A percentile compares a stretch with the other conserved stretches of the same genome.
Evolutionary conservation across 2,329 filamentous ascomycete genomes (phyloP).

Genomic region (Pseudopithomyces chartarum): DNA sequence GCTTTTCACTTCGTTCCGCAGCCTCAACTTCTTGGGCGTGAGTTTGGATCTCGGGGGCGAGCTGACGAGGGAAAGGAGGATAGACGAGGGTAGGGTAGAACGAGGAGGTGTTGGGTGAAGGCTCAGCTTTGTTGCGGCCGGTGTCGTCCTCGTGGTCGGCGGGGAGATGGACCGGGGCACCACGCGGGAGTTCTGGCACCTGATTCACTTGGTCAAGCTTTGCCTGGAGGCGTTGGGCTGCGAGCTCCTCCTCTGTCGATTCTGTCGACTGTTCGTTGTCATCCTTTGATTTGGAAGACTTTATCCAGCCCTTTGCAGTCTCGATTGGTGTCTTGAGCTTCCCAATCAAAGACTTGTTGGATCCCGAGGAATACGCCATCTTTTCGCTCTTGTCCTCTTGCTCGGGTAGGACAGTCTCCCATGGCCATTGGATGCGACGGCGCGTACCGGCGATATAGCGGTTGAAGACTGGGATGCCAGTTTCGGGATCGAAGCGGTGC

Average conservation of each 20-base stretch:
- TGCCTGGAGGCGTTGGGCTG: conserved; percentile 9
- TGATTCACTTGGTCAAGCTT: conserved; percentile 19
- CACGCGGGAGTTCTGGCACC: background rate
- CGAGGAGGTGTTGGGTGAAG: conserved; percentile 46
- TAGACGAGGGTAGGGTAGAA: conserved; percentile 78
- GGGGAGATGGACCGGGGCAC: conserved; percentile 3
- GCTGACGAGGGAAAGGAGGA: conserved; percentile 76
- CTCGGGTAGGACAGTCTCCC: conserved; percentile 22
- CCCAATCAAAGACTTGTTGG: background rate
- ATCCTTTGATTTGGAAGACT: background rate
- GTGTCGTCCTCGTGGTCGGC: conserved; percentile 66
- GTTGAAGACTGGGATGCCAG: conserved; percentile 35
- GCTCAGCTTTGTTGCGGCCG: conserved; percentile 35
- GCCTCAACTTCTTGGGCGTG: background rate
- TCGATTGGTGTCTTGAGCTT: background rate
- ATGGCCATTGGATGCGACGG: conserved; percentile 37
- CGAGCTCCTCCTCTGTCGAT: conserved; percentile 17
- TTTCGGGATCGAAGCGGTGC: conserved; percentile 37
- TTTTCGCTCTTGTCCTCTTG: background rate
- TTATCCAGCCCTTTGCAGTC: background rate
- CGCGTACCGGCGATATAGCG: conserved; percentile 44
- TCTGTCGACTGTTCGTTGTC: conserved; percentile 6
- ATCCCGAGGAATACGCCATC: background rate
- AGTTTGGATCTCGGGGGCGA: conserved; percentile 78
- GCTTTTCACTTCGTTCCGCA: background rate